Evolutionary conservation across 768 basidiomycete species (phyloP).

Genomic region (Postia placenta): DNA sequence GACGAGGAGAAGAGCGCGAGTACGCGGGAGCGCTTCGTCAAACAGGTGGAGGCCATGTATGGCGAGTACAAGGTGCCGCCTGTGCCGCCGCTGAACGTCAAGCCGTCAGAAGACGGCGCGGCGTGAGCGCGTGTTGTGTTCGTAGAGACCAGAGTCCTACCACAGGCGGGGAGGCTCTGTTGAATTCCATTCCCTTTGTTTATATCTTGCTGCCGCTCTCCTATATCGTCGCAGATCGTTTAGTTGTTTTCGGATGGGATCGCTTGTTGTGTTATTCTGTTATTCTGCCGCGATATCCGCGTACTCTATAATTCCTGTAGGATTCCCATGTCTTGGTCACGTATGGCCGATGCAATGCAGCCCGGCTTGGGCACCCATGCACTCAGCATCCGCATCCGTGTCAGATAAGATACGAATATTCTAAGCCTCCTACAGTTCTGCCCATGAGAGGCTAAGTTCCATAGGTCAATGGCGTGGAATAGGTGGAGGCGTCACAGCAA

Average conservation of each 20-base stretch:
- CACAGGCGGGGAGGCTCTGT: neutral
- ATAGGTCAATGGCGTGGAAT: too few species aligned
- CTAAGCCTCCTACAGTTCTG: too few species aligned
- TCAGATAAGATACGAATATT: too few species aligned
- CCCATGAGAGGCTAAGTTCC: too few species aligned
- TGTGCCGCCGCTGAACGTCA: constrained; percentile 29
- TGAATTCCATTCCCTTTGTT: neutral
- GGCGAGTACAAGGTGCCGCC: constrained; percentile 35
- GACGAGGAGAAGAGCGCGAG: constrained; percentile 47
- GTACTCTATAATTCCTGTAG: too few species aligned
- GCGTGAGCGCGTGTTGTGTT: neutral
- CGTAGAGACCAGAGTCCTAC: neutral
- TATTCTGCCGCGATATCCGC: too few species aligned
- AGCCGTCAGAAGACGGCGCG: neutral
- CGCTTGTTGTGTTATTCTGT: neutral
- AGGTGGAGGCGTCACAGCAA: too few species aligned
- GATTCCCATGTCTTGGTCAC: too few species aligned
- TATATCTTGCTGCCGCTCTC: neutral
- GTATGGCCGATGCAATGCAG: too few species aligned
- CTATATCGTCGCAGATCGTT: neutral
- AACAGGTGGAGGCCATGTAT: constrained; percentile 48
- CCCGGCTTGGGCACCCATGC: too few species aligned
- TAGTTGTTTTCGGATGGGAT: neutral
- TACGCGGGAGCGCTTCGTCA: constrained; percentile 43
- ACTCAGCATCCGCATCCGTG: too few species aligned